Percentiles rank a stretch among this genome's conserved stretches.
phyloP scores from a whole-genome alignment of 305 asterid genomes.

The Fraxinus paxiana region DNA sequence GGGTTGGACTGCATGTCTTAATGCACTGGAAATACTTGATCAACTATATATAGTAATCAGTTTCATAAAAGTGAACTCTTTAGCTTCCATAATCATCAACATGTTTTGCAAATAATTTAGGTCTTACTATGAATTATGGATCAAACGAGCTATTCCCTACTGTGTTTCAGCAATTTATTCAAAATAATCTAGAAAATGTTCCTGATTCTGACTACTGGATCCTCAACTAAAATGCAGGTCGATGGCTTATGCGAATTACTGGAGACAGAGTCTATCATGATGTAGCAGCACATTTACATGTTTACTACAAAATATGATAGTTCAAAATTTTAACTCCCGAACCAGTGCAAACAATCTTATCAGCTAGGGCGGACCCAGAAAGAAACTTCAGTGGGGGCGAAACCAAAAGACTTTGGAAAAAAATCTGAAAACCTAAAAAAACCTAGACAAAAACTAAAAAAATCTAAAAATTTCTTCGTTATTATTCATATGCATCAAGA shows the following conservation, averaged over 20 bases:
- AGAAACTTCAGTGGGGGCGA: no score
- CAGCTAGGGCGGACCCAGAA: no score
- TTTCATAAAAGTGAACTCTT: background rate
- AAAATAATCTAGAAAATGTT: background rate
- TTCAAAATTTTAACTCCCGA: background rate
- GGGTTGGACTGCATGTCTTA: background rate
- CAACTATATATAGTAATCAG: background rate
- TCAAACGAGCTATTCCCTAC: background rate
- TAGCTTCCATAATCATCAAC: background rate
- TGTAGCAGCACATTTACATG: background rate
- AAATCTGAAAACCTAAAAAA: no score
- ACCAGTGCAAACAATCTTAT: background rate
- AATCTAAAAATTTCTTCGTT: no score
- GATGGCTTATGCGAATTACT: background rate
- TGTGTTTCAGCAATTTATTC: background rate
- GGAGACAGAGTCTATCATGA: background rate
- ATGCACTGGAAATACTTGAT: background rate
- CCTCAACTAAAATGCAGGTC: background rate
- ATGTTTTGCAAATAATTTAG: background rate
- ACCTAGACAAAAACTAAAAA: no score
- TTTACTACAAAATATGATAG: background rate
- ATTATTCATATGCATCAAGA: background rate
- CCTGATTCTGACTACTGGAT: background rate
- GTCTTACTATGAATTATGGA: background rate
- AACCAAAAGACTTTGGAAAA: no score